phyloP scores from a whole-genome alignment of 345 rosid genomes.

The Stellera chamaejasme region DNA sequence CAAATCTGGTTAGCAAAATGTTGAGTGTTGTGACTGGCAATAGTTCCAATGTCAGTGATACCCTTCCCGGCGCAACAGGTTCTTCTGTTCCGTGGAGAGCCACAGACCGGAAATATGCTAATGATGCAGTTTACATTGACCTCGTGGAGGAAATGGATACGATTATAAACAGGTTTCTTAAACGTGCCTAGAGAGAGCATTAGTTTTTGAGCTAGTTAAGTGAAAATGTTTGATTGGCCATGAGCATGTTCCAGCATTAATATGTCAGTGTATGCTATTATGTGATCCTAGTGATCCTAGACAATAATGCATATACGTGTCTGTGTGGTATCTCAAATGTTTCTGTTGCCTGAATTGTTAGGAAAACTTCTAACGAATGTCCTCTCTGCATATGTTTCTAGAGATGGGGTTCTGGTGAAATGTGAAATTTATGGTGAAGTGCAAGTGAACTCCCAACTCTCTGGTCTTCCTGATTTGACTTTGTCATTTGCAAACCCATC shows the following conservation, averaged over 20 bases:
- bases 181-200: not conserved
- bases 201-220: not conserved
- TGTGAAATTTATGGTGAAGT: slow-evolving; percentile 72
- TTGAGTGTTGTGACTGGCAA: slow-evolving; percentile 94
- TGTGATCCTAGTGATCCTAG: not conserved
- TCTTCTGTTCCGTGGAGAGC: slow-evolving; percentile 96
- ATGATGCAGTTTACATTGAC: slow-evolving; percentile 83
- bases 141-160: slow-evolving; percentile 98
- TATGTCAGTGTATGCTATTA: too few relatives aligned
- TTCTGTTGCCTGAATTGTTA: too few relatives aligned
- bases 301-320: not conserved
- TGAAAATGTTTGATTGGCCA: too few relatives aligned
- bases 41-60: slow-evolving; percentile 70
- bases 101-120: slow-evolving; percentile 74
- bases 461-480: slow-evolving; percentile 92
- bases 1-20: slow-evolving; percentile 82
- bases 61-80: slow-evolving; percentile 77
- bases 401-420: slow-evolving; percentile 29
- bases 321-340: not conserved
- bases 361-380: too few relatives aligned
- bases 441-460: slow-evolving; percentile 79
- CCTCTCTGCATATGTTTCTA: not conserved
- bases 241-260: too few relatives aligned
- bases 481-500: slow-evolving; percentile 80
- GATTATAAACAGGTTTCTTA: slow-evolving; percentile 55